Base-by-base conservation (phyloP, 208 protist genomes). In the Strigomonas galati region DNA sequence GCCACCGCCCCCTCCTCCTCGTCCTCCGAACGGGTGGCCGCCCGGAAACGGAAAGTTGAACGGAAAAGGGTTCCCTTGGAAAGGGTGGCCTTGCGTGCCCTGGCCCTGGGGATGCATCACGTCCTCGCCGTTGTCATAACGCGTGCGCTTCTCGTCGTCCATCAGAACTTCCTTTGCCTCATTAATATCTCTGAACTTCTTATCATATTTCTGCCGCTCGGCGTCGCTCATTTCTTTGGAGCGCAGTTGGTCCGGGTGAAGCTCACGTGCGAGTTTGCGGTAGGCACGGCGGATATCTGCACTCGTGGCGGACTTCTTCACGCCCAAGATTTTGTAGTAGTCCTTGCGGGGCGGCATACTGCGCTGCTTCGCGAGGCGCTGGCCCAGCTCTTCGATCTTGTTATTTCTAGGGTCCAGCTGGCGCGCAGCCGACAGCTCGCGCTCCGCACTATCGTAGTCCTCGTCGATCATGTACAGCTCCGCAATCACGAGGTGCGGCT, bases 241-340 rank as follows among this genome's bases (percentile, higher is more conserved):
- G 46, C 79, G 88, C 27, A 92, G 68, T 68, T 94, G 87, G 60
- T 98, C 94, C 1, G 94, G 94, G 72, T 98, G 94, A 28, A 84
- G 71, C 56, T 79, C 78, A 65, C 92, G 94, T 12, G 94, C 88
- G 7, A 97, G 80, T 30, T 91, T 88, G 31, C 90, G 85, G 71
- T 97, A 98, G 10, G 90, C 94, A 21, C 88, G 88, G 14, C 87
- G 93, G 23, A 97, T 97, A 43, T 97, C 90, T 55, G 86, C 49
- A 31, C 70, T 31, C 23, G 71, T 72, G 9, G 94, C 88, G 10
- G 80, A 87, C 69, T 91, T 96, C 61, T 82, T 78, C 19, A 98
- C 73, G 4, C 85, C 91, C n/a, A 98, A 67, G 35, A 97, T 89
- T 65, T 93, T 93, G 77, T 97, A 97, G 63, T 97, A 97, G 65